Base-by-base conservation (phyloP, 768 basidiomycete genomes). In the Pisolithus albus region DNA sequence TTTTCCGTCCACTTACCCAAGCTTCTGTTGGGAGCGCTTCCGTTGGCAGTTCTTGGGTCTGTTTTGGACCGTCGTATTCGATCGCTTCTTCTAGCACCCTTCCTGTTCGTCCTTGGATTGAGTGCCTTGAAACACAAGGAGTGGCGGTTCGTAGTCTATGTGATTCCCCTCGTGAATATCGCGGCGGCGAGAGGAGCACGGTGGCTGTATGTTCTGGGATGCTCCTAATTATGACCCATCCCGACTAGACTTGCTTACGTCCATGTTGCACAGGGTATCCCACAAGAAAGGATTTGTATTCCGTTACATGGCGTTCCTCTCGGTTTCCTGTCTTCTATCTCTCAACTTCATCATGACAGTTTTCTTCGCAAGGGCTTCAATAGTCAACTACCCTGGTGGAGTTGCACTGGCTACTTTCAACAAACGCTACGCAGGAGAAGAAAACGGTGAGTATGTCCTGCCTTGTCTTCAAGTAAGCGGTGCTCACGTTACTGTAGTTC, bases 111-210 rank as follows among this genome's bases (percentile, higher is more conserved):
- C 7, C 65, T 62, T 2, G 58, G 84, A 3, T 79, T 98, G 64
- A 93, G 92, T 63, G 72, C 64, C 28, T 72, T 97, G 1, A 84
- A 80, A 0, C 96, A 99, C 70, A 99, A 99, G 65, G 96, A 99
- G 69, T 99, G 96, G 96, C 80, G 96, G 7, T 99, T 99, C 68
- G 74, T 98, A 51, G 77, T 92, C 7, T 98, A 98, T 61, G 77
- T 83, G 16, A 79, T 97, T 0, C 93, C 94, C 0, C 62, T 81
- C 2, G 72, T 92, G 66, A 95, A 96, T 59, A 66, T 93, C 3
- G 80, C 84, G 2, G 92, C 88, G 2, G 85, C 92, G 0, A 66
- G 82, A 15, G 84, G 82, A 3, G 73, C 81, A 2, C 64, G 71
- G 5, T 78, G 75, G 65, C 64, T 93, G 88, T 94, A 68, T 56